Evolutionary conservation across 1,139 yeast species (phyloP).

Genomic region (Diutina scorzettiae): DNA sequence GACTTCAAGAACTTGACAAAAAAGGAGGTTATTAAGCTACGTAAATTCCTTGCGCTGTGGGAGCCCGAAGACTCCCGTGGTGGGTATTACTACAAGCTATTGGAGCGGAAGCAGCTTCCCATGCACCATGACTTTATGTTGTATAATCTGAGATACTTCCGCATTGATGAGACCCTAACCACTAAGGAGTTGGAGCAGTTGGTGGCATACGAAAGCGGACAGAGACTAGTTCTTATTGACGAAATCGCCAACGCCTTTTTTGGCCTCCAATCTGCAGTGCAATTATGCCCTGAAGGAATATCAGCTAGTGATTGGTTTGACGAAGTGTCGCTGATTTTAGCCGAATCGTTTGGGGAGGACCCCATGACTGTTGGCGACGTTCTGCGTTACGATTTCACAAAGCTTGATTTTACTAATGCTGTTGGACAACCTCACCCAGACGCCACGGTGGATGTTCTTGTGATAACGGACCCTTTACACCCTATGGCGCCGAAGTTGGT

Average conservation of each 20-base stretch:
- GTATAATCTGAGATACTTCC: slow-evolving; percentile 31
- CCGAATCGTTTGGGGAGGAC: slow-evolving; percentile 30
- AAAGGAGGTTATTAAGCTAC: slow-evolving; percentile 11
- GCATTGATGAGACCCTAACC: slow-evolving; percentile 16
- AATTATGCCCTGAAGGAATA: slow-evolving; percentile 12
- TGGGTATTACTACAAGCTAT: slow-evolving; percentile 9
- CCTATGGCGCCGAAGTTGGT: slow-evolving; percentile 56
- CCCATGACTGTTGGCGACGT: slow-evolving; percentile 27
- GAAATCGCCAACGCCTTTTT: slow-evolving; percentile 22
- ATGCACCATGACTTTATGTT: slow-evolving; percentile 24
- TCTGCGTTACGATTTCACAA: slow-evolving; percentile 27
- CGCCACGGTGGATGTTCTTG: slow-evolving; percentile 34
- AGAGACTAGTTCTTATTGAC: slow-evolving; percentile 20
- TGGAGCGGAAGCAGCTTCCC: slow-evolving; percentile 20
- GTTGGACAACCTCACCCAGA: slow-evolving; percentile 15
- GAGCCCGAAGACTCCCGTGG: neutral
- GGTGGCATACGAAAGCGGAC: slow-evolving; percentile 23
- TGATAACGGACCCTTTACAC: slow-evolving; percentile 61
- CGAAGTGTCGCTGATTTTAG: slow-evolving; percentile 25
- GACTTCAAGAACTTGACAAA: slow-evolving; percentile 10
- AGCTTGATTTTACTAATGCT: slow-evolving; percentile 21
- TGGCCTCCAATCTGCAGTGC: slow-evolving; percentile 12
- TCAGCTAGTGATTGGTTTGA: slow-evolving; percentile 36
- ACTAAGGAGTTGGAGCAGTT: slow-evolving; percentile 18
- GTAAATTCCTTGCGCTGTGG: neutral